A percentile compares a stretch with the other conserved stretches of the same genome.
Evolutionary conservation across 305 asterid species (phyloP).

Genomic region (Coffea humblotiana): DNA sequence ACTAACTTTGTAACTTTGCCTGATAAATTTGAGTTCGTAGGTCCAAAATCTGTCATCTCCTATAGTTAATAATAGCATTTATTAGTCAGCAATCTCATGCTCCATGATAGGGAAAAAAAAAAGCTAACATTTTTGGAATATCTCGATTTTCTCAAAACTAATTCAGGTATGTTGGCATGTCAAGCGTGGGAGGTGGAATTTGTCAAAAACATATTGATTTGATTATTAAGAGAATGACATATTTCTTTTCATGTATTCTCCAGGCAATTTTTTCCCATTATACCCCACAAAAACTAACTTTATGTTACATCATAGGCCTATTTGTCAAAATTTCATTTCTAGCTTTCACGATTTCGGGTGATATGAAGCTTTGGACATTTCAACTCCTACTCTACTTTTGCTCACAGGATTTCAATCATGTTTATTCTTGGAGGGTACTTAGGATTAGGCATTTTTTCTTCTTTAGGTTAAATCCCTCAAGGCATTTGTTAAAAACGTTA

Average conservation of each 20-base stretch:
- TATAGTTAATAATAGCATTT: too few relatives aligned
- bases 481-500: neutral
- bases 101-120: too few relatives aligned
- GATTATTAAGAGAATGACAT: neutral
- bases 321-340: constrained; percentile 1
- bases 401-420: neutral
- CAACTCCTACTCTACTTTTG: constrained; percentile 8
- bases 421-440: neutral
- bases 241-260: neutral
- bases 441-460: neutral
- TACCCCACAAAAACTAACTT: constrained; percentile 7
- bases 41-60: too few relatives aligned
- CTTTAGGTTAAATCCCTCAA: neutral
- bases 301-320: constrained; percentile 8
- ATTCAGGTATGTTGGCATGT: neutral
- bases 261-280: neutral
- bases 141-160: neutral
- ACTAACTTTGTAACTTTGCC: too few relatives aligned
- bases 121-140: too few relatives aligned
- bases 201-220: neutral
- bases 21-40: too few relatives aligned
- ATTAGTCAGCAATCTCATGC: too few relatives aligned
- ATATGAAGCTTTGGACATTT: constrained; percentile 9
- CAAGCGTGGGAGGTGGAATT: neutral
- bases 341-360: neutral